These are phyloP conservation scores for Cladosporium phlei DNA, from an alignment of 2,329 filamentous ascomycete genomes.

Conservation along the genomic window DNA sequence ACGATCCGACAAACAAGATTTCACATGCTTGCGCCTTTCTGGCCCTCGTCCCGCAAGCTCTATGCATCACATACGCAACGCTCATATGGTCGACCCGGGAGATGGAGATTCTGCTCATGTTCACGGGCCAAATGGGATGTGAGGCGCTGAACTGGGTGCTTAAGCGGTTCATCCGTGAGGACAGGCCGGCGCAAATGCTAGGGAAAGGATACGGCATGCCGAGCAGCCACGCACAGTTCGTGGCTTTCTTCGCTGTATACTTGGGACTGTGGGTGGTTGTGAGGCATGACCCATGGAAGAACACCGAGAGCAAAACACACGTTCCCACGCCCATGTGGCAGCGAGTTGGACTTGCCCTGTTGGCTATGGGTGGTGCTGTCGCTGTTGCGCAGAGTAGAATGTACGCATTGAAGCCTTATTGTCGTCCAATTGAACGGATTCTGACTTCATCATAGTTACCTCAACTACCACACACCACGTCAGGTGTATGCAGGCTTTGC, in stretches of 20 bases:
- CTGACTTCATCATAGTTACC: constrained; percentile 18
- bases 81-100: constrained; percentile 89
- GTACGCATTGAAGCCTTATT: constrained; percentile 46
- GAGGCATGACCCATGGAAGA: constrained; percentile 58
- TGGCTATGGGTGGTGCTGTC: constrained; percentile 38
- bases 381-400: constrained; percentile 73
- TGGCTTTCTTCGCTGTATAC: constrained; percentile 83
- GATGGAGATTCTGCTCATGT: constrained; percentile 82
- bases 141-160: constrained; percentile 85
- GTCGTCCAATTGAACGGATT: background rate
- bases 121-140: constrained; percentile 84
- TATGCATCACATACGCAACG: constrained; percentile 85
- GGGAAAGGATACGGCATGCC: constrained; percentile 98
- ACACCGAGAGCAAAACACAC: constrained; percentile 30
- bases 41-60: constrained; percentile 84
- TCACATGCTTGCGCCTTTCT: constrained; percentile 91
- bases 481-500: constrained; percentile 78
- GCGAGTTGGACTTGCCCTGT: constrained; percentile 50
- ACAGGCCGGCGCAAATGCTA: constrained; percentile 74
- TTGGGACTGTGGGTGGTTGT: constrained; percentile 78
- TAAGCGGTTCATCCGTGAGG: constrained; percentile 88
- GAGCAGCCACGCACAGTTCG: constrained; percentile 89
- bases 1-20: constrained; percentile 81
- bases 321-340: constrained; percentile 58
- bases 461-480: constrained; percentile 84